phyloP scores from a whole-genome alignment of 2,329 filamentous ascomycete species.

The Pyrenochaeta sp. region DNA sequence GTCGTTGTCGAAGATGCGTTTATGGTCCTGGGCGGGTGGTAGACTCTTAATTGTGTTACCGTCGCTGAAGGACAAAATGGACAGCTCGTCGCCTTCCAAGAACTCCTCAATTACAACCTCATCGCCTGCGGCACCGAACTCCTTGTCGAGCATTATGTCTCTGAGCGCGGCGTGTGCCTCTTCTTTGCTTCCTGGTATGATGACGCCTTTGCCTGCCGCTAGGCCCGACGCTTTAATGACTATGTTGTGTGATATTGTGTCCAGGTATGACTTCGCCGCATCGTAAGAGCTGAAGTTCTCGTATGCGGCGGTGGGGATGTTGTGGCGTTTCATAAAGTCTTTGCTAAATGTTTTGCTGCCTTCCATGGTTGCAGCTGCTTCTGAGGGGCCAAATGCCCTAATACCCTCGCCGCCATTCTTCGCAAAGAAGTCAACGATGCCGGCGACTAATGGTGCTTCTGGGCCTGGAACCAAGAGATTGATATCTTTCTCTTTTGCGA shows the following conservation, averaged over 20 bases:
- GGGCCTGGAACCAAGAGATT: constrained; percentile 90
- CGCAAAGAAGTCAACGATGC: constrained; percentile 84
- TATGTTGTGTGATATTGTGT: constrained; percentile 45
- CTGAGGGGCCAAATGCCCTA: constrained; percentile 84
- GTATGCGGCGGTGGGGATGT: constrained; percentile 90
- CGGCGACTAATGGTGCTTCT: constrained; percentile 91
- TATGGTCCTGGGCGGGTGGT: constrained; percentile 95
- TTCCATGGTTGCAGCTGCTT: constrained; percentile 87
- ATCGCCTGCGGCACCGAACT: constrained; percentile 85
- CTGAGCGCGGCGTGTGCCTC: constrained; percentile 84
- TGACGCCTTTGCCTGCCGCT: constrained; percentile 94
- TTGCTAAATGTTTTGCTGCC: constrained; percentile 98
- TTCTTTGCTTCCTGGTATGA: constrained; percentile 81
- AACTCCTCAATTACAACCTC: constrained; percentile 97
- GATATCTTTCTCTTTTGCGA: constrained; percentile 76
- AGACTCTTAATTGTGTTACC: constrained; percentile 84
- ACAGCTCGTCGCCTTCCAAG: constrained; percentile 88
- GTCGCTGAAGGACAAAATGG: constrained; percentile 90
- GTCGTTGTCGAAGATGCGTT: constrained; percentile 91
- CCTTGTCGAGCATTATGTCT: constrained; percentile 88
- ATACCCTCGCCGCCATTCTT: constrained; percentile 62
- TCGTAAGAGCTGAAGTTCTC: constrained; percentile 85
- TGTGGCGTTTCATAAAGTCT: constrained; percentile 93
- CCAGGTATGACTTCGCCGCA: constrained; percentile 75
- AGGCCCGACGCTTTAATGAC: constrained; percentile 95